These are phyloP conservation scores for Cladosporium cucumerinum DNA, from an alignment of 2,329 filamentous ascomycete species.

Conservation along the genomic window DNA sequence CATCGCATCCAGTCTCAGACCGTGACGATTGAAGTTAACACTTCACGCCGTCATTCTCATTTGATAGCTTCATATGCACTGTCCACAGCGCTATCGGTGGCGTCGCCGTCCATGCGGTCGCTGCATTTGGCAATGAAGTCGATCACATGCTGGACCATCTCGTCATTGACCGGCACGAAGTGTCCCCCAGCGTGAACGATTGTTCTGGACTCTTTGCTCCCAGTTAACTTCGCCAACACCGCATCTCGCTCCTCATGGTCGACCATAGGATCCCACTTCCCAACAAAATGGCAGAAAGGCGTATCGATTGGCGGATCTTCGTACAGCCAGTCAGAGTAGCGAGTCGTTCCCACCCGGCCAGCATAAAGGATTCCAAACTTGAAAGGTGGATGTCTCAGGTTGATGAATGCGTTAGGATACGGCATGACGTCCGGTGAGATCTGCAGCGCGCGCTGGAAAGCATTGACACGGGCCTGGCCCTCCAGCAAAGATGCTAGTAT, in stretches of 20 bases:
- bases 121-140: not conserved
- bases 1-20: not conserved
- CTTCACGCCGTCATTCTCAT: not conserved
- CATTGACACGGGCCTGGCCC: not conserved
- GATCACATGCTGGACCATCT: not conserved
- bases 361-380: constrained; percentile 75
- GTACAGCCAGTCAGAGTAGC: constrained; percentile 61
- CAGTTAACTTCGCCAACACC: constrained; percentile 53
- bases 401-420: constrained; percentile 51
- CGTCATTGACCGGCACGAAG: constrained; percentile 35
- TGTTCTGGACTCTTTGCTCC: constrained; percentile 64
- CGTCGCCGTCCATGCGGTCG: not conserved
- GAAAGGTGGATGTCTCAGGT: constrained; percentile 50
- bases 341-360: constrained; percentile 64
- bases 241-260: constrained; percentile 56
- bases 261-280: constrained; percentile 82
- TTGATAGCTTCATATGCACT: not conserved
- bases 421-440: constrained; percentile 44
- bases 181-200: constrained; percentile 84
- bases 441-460: constrained; percentile 8
- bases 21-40: not conserved
- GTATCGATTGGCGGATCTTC: constrained; percentile 75
- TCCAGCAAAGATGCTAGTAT: constrained; percentile 74
- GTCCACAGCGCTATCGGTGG: not conserved
- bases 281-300: constrained; percentile 76